These are phyloP conservation scores for Coniferiporia sulphurascens DNA, from an alignment of 1,284 basidiomycete species.

Conservation along the genomic window DNA sequence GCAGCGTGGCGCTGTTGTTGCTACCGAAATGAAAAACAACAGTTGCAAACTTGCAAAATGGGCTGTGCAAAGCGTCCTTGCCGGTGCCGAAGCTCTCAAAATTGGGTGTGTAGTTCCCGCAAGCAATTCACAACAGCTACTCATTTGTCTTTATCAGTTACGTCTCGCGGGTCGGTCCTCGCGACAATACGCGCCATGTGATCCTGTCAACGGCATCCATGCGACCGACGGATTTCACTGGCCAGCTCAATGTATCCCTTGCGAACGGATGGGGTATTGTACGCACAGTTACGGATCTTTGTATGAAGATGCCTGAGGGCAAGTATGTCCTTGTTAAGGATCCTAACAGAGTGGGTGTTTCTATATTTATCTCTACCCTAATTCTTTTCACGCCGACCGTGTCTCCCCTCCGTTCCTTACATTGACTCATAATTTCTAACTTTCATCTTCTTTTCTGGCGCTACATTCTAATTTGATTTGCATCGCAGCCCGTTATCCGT, in stretches of 20 bases:
- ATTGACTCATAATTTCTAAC: neutral
- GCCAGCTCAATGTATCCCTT: conserved; percentile 93
- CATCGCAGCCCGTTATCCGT: conserved; percentile 79
- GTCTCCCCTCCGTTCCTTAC: neutral
- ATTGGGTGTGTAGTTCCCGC: conserved; percentile 67
- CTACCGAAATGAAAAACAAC: conserved; percentile 99
- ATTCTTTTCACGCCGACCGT: neutral
- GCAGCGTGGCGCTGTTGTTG: conserved; percentile 96
- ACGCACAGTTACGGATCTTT: conserved; percentile 86
- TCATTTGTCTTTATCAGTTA: conserved; percentile 46
- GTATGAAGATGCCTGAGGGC: conserved; percentile 93
- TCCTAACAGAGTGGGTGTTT: conserved; percentile 80
- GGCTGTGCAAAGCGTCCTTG: conserved; percentile 93
- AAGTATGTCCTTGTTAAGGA: conserved; percentile 96
- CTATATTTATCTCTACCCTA: neutral
- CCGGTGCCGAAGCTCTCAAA: conserved; percentile 96
- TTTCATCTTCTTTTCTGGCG: neutral
- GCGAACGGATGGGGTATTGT: conserved; percentile 99
- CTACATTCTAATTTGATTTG: conserved; percentile 20
- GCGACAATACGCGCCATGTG: conserved; percentile 93
- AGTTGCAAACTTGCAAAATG: conserved; percentile 97
- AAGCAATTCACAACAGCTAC: conserved; percentile 4
- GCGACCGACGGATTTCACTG: conserved; percentile 92
- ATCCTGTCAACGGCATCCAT: conserved; percentile 94
- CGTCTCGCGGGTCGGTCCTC: conserved; percentile 90